A percentile compares a stretch with the other conserved stretches of the same genome.
phyloP scores from a whole-genome alignment of 2,329 filamentous ascomycete genomes.

The Paecilomyces variotii region DNA sequence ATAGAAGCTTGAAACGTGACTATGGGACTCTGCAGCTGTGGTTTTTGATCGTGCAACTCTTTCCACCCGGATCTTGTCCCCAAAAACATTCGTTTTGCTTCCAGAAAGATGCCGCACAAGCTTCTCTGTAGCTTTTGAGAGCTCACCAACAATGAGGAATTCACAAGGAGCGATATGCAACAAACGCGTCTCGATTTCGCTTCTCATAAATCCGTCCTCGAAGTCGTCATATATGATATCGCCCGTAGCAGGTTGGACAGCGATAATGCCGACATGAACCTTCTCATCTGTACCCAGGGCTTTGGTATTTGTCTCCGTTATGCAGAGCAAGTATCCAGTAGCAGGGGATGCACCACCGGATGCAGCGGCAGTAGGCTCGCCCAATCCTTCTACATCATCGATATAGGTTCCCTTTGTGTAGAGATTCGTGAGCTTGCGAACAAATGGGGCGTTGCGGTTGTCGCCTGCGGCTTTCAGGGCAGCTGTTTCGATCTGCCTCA shows the following conservation, averaged over 20 bases:
- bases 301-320: conserved; percentile 77
- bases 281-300: conserved; percentile 83
- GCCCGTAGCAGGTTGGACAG: conserved; percentile 90
- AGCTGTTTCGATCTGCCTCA: conserved; percentile 89
- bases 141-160: conserved; percentile 82
- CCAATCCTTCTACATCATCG: conserved; percentile 79
- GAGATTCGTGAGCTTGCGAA: conserved; percentile 85
- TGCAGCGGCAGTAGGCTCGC: conserved; percentile 46
- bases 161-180: conserved; percentile 94
- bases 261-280: conserved; percentile 82
- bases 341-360: conserved; percentile 50
- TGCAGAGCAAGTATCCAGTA: conserved; percentile 84
- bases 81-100: conserved; percentile 84
- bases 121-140: conserved; percentile 88
- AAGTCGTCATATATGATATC: conserved; percentile 95
- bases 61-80: conserved; percentile 82
- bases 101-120: conserved; percentile 82
- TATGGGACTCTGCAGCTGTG: conserved; percentile 74
- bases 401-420: conserved; percentile 99
- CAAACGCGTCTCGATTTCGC: conserved; percentile 89
- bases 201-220: conserved; percentile 95
- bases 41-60: conserved; percentile 67
- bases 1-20: conserved; percentile 88
- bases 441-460: conserved; percentile 86
- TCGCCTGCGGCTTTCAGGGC: conserved; percentile 92